phyloP scores from a whole-genome alignment of 768 basidiomycete genomes.

The Naganishia friedmannii region DNA sequence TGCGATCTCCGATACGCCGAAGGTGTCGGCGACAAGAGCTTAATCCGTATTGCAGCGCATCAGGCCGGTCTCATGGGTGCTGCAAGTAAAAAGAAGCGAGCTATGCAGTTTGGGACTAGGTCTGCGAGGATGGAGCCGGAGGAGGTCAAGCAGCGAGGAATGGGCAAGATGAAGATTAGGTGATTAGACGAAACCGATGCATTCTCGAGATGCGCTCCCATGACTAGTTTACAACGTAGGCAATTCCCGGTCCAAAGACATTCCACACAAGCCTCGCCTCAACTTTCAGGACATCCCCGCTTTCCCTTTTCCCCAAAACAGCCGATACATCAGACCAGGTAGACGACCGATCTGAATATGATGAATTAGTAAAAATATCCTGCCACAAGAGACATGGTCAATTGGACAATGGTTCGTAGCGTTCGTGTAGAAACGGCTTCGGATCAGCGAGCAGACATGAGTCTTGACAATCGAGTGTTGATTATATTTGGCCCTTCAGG shows the following conservation, averaged over 20 bases:
- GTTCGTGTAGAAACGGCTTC: not conserved
- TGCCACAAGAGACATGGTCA: no score
- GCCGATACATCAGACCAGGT: not conserved
- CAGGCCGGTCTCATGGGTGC: constrained; percentile 74
- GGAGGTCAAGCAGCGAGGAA: constrained; percentile 22
- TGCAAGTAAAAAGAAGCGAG: constrained; percentile 75
- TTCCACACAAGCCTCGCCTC: not conserved
- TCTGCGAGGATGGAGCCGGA: constrained; percentile 45
- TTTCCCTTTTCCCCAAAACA: not conserved
- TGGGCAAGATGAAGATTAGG: constrained; percentile 23
- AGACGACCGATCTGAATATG: not conserved
- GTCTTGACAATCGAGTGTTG: not conserved
- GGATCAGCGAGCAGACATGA: not conserved
- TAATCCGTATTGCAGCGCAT: constrained; percentile 69
- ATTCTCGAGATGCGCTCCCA: no score
- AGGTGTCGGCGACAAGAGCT: constrained; percentile 85
- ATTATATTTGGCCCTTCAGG: constrained; percentile 84
- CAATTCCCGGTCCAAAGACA: no score
- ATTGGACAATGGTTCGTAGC: no score
- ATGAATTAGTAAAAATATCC: not conserved
- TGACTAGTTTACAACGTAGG: no score
- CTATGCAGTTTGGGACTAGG: constrained; percentile 77
- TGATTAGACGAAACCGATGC: no score
- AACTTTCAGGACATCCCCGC: not conserved
- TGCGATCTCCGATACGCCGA: constrained; percentile 69